Base-by-base conservation (phyloP, 371 early-diverging fungal genomes). In the Capillidium heterosporum region DNA sequence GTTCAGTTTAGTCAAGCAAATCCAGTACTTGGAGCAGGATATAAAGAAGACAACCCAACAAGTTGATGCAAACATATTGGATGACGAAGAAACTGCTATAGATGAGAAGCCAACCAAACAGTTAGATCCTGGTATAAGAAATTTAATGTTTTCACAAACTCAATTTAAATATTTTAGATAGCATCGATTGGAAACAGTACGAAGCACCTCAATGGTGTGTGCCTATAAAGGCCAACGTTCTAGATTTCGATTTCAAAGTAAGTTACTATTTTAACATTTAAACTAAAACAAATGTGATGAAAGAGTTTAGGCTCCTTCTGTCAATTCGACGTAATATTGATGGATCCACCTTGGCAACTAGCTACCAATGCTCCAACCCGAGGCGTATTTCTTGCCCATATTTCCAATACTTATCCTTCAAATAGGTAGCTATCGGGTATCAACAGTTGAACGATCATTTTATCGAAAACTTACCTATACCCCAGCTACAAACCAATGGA, bases 291-390 rank as follows among this genome's bases (percentile, higher is more conserved):
- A 35, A 35, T 35, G 4, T 35, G 35, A 7, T 35, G 13, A 7
- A 27, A 35, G 10, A 49, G 32, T 66, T n/a, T 24, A 54, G 31
- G 19, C 28, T 13, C 32, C 19, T 41, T 4, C 19, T 1, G 66
- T 57, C 91, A 91, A 61, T 93, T 93, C 58, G 92, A 91, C 65
- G 89, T 87, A 27, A 87, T 93, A 54, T 65, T 87, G 27, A 87
- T 91, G 74, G 94, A 91, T 72, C 94, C 94, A 54, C 92, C 94
- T 65, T 93, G 94, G 92, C 94, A 91, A 72, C 75, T 93, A 24
- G 91, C 94, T n/a, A 86, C 90, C 17, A 83, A 89, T 63, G 86
- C 88, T 1, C 94, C 94, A 8, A 90, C 92, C 0, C 82, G 94
- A 50, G 94, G 90, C 63, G 91, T 77, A 71, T 42, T 35, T 28